Base-by-base conservation (phyloP, 495 filamentous ascomycete genomes). In the Friedmanniomyces simplex region DNA sequence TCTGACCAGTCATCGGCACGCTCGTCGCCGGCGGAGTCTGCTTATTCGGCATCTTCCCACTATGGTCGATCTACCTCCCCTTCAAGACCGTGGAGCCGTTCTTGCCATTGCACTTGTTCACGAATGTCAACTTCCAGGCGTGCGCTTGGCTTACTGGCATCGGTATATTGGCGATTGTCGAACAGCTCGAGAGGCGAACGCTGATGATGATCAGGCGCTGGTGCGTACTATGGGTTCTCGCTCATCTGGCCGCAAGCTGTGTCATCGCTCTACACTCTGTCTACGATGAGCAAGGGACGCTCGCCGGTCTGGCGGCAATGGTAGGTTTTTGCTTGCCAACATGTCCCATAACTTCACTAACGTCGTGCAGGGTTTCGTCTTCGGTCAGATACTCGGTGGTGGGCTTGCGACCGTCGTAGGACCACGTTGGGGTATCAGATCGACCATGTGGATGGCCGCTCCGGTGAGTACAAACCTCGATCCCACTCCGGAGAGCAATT, bases 71-170 rank as follows among this genome's bases (percentile, higher is more conserved):
- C 11, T 49, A 16, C 13, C 16, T 49, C 2, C 46, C 46, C 8
- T 49, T 49, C 18, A 49, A 49, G 46, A 49, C 11, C 4, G 46
- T 49, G 2, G 42, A 74, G 46, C 68, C 67, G 2, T 56, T 72
- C 21, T 69, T 79, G 43, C 76, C 75, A 4, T 68, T 74, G 48
- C 65, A 68, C n/a, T 67, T 79, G 34, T 75, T 79, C 57, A 67
- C 65, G 21, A 74, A 76, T 53, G 56, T 65, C 10, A 66, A 68
- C 10, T 79, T 73, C 59, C 65, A 69, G 39, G 71, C 71, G 45
- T 57, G 37, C 25, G 69, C 70, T 22, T 72, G 74, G 7, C 66
- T 66, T 57, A 68, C 70, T 18, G 71, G 69, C 18, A 65, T 70
- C 21, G 69, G 68, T 21, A 20, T 5, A 13, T 43, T 10, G 28